A percentile compares a stretch with the other conserved stretches of the same genome.
phyloP scores from a whole-genome alignment of 1,284 basidiomycete genomes.

The Pterulicium gracile region DNA sequence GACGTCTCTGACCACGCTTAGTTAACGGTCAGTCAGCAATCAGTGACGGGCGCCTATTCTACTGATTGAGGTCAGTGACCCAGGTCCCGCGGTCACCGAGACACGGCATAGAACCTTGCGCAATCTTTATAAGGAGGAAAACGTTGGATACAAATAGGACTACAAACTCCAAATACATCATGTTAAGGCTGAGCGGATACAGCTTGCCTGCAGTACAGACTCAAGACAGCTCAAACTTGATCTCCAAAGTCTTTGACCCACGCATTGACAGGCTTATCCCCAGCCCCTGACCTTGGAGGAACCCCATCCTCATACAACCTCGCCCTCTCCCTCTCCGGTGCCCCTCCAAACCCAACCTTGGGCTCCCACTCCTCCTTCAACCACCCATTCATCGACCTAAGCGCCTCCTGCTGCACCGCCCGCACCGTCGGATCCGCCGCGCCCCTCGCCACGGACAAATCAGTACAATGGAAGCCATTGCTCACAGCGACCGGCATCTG shows the following conservation, averaged over 20 bases:
- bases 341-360: not conserved
- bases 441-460: conserved; percentile 20
- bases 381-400: not conserved
- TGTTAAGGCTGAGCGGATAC: too few relatives aligned
- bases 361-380: not conserved
- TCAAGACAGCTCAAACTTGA: too few relatives aligned
- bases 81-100: too few relatives aligned
- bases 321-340: not conserved
- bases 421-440: conserved; percentile 24
- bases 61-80: too few relatives aligned
- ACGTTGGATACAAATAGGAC: too few relatives aligned
- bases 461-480: conserved; percentile 31
- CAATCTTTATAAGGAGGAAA: too few relatives aligned
- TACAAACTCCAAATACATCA: too few relatives aligned
- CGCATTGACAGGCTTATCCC: not conserved
- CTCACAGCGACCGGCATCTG: conserved; percentile 23
- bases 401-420: conserved; percentile 22
- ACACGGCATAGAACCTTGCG: too few relatives aligned
- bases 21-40: too few relatives aligned
- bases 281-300: not conserved
- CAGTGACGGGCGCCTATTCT: too few relatives aligned
- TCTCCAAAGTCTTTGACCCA: not conserved
- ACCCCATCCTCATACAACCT: not conserved
- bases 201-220: too few relatives aligned
- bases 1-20: too few relatives aligned